phyloP scores from a whole-genome alignment of 78 protist genomes.

The Guillardia theta region DNA sequence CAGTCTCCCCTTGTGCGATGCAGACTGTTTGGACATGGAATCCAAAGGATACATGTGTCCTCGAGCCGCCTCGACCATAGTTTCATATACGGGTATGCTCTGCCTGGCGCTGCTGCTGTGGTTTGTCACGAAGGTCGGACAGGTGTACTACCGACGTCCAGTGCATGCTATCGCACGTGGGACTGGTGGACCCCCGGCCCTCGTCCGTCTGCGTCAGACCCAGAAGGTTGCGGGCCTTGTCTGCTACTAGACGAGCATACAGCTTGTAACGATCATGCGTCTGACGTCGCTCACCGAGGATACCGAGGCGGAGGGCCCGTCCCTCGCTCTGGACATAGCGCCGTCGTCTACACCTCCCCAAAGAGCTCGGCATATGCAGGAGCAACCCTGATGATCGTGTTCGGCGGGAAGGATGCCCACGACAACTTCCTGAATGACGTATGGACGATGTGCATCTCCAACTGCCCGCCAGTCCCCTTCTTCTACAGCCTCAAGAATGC shows the following conservation, averaged over 20 bases:
- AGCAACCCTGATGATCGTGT: background rate
- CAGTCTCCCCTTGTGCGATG: background rate
- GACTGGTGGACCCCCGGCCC: background rate
- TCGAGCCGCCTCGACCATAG: background rate
- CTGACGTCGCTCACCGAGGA: background rate
- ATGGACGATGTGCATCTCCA: background rate
- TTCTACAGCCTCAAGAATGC: background rate
- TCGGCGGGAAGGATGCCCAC: background rate
- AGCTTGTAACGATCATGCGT: background rate
- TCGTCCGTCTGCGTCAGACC: background rate
- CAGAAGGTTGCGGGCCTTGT: background rate
- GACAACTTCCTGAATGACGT: background rate
- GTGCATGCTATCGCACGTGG: background rate
- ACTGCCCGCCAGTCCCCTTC: background rate
- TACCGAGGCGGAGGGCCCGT: background rate
- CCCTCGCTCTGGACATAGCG: background rate
- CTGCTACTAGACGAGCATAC: background rate
- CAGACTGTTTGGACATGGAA: background rate
- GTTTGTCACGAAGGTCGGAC: background rate
- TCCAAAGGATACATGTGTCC: background rate
- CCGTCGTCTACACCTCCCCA: background rate
- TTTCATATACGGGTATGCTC: background rate
- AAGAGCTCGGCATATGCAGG: background rate
- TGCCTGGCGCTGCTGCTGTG: background rate
- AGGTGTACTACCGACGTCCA: background rate